Evolutionary conservation across 1,284 basidiomycete species (phyloP).

Genomic region (Exobasidium rhododendri): DNA sequence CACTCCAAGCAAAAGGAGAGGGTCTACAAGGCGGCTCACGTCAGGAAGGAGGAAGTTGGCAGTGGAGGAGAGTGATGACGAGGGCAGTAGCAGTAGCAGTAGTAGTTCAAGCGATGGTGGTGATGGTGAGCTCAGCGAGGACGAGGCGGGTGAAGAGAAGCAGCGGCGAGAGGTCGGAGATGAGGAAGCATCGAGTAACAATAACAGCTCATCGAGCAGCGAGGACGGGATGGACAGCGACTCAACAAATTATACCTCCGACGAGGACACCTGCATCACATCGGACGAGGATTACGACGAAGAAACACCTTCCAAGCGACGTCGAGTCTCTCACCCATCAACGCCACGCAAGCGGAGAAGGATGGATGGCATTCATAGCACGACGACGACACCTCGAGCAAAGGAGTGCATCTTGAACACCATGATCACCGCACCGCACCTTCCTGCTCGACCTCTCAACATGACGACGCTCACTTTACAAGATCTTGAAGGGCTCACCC

Average conservation of each 20-base stretch:
- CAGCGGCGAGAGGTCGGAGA: background rate
- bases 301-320: slow-evolving; percentile 3
- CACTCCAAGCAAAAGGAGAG: slow-evolving; percentile 12
- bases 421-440: slow-evolving; percentile 7
- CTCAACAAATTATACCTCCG: background rate
- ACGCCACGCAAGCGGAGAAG: slow-evolving; percentile 12
- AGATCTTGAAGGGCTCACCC: slow-evolving; percentile 24
- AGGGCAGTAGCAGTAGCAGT: slow-evolving; percentile 1
- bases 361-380: background rate
- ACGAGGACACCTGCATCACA: slow-evolving; percentile 1
- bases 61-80: background rate
- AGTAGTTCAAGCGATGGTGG: slow-evolving; percentile 1
- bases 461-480: slow-evolving; percentile 28
- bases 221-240: background rate
- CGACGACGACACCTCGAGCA: slow-evolving; percentile 14
- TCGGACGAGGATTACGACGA: slow-evolving; percentile 15
- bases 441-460: slow-evolving; percentile 36
- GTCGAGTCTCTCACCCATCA: background rate
- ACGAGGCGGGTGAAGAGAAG: too few species aligned
- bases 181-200: background rate
- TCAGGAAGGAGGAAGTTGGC: background rate
- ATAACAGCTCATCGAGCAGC: background rate
- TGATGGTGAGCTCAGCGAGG: background rate
- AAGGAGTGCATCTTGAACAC: slow-evolving; percentile 7
- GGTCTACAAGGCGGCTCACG: background rate